Base-by-base conservation (phyloP, 2,329 filamentous ascomycete species). In the Microdochium paspali region DNA sequence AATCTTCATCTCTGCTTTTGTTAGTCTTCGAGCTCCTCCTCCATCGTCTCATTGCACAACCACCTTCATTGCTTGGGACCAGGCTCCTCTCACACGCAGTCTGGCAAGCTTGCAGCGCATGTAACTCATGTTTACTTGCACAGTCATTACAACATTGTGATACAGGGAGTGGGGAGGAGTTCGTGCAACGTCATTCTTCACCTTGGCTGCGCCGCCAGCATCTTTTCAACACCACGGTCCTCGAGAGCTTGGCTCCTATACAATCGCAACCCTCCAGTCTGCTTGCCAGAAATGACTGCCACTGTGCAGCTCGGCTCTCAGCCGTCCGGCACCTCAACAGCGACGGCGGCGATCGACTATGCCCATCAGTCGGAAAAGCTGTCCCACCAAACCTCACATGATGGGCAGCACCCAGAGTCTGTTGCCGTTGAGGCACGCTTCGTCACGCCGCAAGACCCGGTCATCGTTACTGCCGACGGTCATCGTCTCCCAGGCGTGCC, bases 381-480 rank as follows among this genome's bases (percentile, higher is more conserved):
- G 10, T 76, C 76, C 1, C 65, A 69, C 40, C 61, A 68, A 30
- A 60, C 61, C 3, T 58, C 59, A 2, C 48, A 58, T 12, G 53
- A 58, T 31, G 54, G 50, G 35, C 62, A 55, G 35, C 49, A 60
- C 15, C 50, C 58, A 44, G 49, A 66, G 45, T 69, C 70, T 4
- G 72, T 80, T 13, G 82, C 83, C 1, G 67, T 82, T 44, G 72
- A 83, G 58, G 84, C 84, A 25, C 74, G 66, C n/a, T 80, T 76
- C 51, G 67, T 84, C 26, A 90, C 86, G 1, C 76, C 83, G 0
- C 79, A 84, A 44, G 85, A 90, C 60, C 79, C 85, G 0, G 79
- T 90, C 15, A 78, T 90, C 43, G 69, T 82, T 46, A 88, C 84
- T 1, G 74, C 76, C 13, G 77, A 84, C 59, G 85, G 84, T 25